Evolutionary conservation across 768 basidiomycete genomes (phyloP).

Genomic region (Leucosporidium yakuticum): DNA sequence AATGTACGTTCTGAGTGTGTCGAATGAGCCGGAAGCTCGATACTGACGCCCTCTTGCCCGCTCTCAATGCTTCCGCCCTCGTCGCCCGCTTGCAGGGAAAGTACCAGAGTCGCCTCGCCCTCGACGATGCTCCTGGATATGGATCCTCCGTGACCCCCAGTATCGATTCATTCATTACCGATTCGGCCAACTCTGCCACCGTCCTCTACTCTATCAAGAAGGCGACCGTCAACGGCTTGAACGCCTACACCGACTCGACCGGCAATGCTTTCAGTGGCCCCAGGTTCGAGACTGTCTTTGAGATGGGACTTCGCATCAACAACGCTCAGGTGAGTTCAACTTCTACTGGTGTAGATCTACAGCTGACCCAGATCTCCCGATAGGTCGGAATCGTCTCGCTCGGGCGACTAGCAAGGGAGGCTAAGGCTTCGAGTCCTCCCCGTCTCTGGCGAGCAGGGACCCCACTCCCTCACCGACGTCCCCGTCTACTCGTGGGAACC

Average conservation of each 20-base stretch:
- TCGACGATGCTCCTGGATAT: constrained; percentile 38
- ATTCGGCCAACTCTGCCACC: constrained; percentile 47
- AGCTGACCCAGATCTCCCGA: too few species aligned
- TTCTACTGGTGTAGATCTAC: too few species aligned
- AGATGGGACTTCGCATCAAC: constrained; percentile 41
- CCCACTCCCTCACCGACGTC: constrained; percentile 44
- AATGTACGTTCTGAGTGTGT: constrained; percentile 39
- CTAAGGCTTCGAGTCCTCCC: constrained; percentile 46
- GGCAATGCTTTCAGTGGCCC: constrained; percentile 40
- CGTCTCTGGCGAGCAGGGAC: constrained; percentile 39
- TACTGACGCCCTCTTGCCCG: too few species aligned
- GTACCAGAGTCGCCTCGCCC: constrained; percentile 39
- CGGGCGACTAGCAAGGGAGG: constrained; percentile 33
- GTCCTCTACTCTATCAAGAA: constrained; percentile 44
- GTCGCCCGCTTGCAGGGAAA: constrained; percentile 39
- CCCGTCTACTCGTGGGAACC: constrained; percentile 43
- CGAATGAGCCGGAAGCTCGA: too few species aligned
- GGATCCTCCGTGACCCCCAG: constrained; percentile 45
- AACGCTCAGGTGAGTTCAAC: constrained; percentile 34
- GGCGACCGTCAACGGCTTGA: constrained; percentile 45
- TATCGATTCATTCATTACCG: constrained; percentile 33
- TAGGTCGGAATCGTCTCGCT: constrained; percentile 43
- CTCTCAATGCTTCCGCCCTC: constrained; percentile 10
- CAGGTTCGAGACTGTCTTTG: constrained; percentile 44
- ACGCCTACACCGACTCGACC: constrained; percentile 43